phyloP scores from a whole-genome alignment of 164 flowering plant genomes.

The Magnolia kwangsiensis region DNA sequence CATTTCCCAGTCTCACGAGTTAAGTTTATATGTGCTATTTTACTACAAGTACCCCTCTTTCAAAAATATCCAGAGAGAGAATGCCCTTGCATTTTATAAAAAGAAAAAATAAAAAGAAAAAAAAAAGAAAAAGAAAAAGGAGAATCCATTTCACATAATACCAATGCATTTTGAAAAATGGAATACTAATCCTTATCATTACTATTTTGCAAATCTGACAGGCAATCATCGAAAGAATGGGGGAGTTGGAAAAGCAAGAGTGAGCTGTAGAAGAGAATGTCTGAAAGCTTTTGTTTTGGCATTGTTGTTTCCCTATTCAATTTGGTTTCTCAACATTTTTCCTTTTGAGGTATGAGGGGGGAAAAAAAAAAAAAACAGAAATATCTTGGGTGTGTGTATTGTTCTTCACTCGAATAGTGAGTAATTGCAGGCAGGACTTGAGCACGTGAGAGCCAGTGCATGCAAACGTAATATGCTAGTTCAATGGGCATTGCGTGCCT shows the following conservation, averaged over 20 bases:
- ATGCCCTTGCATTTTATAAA: no score
- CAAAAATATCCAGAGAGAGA: no score
- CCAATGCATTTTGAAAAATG: background rate
- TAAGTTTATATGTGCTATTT: no score
- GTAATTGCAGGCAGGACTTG: background rate
- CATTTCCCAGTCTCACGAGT: background rate
- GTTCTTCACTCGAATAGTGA: background rate
- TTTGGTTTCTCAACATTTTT: background rate
- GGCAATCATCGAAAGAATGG: slow-evolving; percentile 98
- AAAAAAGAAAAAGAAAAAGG: no score
- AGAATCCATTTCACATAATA: background rate
- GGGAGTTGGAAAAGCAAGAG: slow-evolving; percentile 93
- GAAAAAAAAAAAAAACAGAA: background rate
- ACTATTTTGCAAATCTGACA: slow-evolving; percentile 24
- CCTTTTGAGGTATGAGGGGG: background rate
- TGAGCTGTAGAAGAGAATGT: slow-evolving; percentile 21
- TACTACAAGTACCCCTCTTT: no score
- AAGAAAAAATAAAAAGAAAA: no score
- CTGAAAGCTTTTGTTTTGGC: background rate
- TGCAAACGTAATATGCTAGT: no score
- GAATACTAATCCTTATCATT: background rate
- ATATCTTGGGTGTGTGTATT: background rate
- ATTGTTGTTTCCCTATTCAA: background rate
- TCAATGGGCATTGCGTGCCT: no score
- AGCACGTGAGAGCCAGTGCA: background rate